Conservation (phyloP, 2,329 filamentous ascomycete species). For the Fusarium chuoi region DNA sequence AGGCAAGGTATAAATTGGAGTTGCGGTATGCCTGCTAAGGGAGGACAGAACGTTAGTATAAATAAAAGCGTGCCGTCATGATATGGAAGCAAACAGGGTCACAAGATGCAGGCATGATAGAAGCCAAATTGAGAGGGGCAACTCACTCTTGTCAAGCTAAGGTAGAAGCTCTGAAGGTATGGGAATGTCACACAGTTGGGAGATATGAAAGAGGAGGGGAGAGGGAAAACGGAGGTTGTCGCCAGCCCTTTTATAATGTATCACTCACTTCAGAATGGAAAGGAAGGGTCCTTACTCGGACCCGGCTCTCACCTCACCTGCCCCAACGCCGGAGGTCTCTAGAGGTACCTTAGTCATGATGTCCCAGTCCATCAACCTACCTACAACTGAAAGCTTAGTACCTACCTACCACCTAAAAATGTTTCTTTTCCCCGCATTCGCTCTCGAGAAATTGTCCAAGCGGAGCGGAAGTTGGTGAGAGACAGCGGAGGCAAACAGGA, state of each 20-base stretch:
- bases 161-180: not conserved
- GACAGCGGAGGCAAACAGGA: conserved; percentile 17
- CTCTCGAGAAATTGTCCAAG: conserved; percentile 17
- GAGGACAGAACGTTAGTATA: not conserved
- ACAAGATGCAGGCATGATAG: conserved; percentile 7
- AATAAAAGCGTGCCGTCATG: conserved; percentile 23
- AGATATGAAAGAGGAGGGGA: not conserved
- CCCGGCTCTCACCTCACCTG: conserved; percentile 8
- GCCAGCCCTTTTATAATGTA: conserved; percentile 26
- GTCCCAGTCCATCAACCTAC: conserved; percentile 9
- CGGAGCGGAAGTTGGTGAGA: conserved; percentile 11
- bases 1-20: not conserved
- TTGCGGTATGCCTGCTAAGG: not conserved
- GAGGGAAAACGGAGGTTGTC: not conserved
- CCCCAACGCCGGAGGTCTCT: not conserved
- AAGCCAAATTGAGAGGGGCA: not conserved
- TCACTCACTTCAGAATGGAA: conserved; percentile 3
- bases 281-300: conserved; percentile 10
- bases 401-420: conserved; percentile 1
- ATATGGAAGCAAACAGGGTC: conserved; percentile 5
- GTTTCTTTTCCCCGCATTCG: conserved; percentile 32
- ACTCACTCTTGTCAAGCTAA: conserved; percentile 23
- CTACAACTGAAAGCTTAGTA: conserved; percentile 2
- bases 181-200: not conserved
- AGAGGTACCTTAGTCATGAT: conserved; percentile 19